These are phyloP conservation scores for Starmerella kuoi DNA, from an alignment of 805 yeast genomes.

Conservation along the genomic window DNA sequence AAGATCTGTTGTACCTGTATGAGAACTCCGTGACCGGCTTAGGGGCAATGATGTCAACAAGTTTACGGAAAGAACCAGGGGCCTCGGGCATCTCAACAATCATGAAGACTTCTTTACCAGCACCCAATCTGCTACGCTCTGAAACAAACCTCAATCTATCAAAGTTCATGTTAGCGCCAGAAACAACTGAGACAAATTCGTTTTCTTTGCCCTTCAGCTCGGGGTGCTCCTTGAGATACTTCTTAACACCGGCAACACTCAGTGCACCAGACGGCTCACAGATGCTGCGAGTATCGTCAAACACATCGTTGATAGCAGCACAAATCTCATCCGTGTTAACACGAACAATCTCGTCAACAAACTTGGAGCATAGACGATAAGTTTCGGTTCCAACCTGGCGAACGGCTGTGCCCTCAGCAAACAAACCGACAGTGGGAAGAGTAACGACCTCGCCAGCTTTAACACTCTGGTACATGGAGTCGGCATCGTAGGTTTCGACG, in stretches of 20 bases:
- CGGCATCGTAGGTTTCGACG: constrained; percentile 92
- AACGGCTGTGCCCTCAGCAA: constrained; percentile 98
- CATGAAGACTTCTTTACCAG: constrained; percentile 90
- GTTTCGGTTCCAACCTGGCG: constrained; percentile 82
- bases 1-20: constrained; percentile 50
- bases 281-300: constrained; percentile 86
- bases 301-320: constrained; percentile 94
- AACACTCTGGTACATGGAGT: constrained; percentile 71
- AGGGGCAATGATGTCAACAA: constrained; percentile 71
- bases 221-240: constrained; percentile 47
- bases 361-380: constrained; percentile 61
- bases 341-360: constrained; percentile 77
- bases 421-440: constrained; percentile 72
- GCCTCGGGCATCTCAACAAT: constrained; percentile 81
- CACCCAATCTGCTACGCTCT: constrained; percentile 97
- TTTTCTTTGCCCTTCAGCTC: constrained; percentile 37
- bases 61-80: constrained; percentile 77
- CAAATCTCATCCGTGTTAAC: constrained; percentile 88
- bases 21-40: constrained; percentile 90
- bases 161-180: constrained; percentile 98
- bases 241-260: constrained; percentile 87
- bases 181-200: constrained; percentile 70
- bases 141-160: constrained; percentile 91
- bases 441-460: constrained; percentile 41
- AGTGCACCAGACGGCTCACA: constrained; percentile 97